Evolutionary conservation across 352 stramenopile species (phyloP), one percentile per base, ranked within the genome.

Genomic region (Detonula confervacea): DNA sequence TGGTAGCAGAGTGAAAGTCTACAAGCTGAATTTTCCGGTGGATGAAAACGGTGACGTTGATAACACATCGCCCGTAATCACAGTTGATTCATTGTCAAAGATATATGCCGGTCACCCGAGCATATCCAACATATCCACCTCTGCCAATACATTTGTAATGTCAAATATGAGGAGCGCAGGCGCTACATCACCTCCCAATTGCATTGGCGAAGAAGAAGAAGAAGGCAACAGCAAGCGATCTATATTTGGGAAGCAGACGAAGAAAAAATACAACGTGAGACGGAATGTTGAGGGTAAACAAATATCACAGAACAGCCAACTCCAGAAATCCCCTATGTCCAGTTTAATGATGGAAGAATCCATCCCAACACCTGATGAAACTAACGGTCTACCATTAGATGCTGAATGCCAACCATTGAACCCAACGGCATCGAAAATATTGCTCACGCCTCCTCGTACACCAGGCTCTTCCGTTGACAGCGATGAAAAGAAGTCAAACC

Each of bases 201-300:
- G 44, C 47, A 60, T 71, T 22, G 25, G 51, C 35, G 39, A 55
- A 27, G 16, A 7, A 9, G 29, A 52, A 18, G 46, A 49, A n/a
- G 27, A 61, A 14, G 25, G 18, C 0, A 49, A 71, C 35, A 44
- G 29, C 14, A 56, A 30, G 30, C 62, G 62, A 60, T 71, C 62
- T n/a, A 71, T 71, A 60, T 71, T 71, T 33, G 62, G 62, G 11
- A 60, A 30, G 14, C 20, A 59, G 14, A 49, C 46, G 7, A 30
- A 60, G 29, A 71, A 71, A 71, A 71, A 71, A 9, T 71, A 71
- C 62, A 61, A 71, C 35, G 44, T 71, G 25, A 30, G 46, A 51
- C 25, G 46, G 44, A 39, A 20, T 16, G 20, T n/a, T n/a, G n/a
- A 71, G 33, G 1, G 11, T 18, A 24, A 71, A 14, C 27, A 35